Base-by-base conservation (phyloP, 139 green algal genomes). In the Tetraselmis chui region DNA sequence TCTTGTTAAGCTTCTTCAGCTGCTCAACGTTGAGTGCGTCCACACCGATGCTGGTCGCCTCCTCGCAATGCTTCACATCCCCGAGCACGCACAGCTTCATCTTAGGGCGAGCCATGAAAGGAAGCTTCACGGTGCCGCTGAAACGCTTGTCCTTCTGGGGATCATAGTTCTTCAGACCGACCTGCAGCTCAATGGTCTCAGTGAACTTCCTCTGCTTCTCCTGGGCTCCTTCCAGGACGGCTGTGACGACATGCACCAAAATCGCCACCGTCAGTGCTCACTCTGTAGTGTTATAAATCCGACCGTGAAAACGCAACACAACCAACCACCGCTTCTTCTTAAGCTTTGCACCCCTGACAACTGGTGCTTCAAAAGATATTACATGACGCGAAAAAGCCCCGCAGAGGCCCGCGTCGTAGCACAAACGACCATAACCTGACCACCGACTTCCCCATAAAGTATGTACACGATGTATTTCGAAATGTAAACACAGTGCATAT, bases 141-240 rank as follows among this genome's bases (percentile, higher is more conserved):
- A 99, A 99, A 92, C 97, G 97, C 96, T 99, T 99, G 89, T 99
- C 97, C 91, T 99, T 99, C 92, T 99, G 96, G n/a, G 97, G 95
- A 85, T 99, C 96, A 86, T 99, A 99, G 92, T 99, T 99, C 94
- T 99, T 99, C 31, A 99, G 91, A 82, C 97, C 97, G 81, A 99
- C 97, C 92, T 99, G 96, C 59, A 99, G 94, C 92, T 99, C 96
- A 31, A 99, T 91, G 23, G 96, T 99, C 94, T 99, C 96, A 74
- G 85, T 92, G 92, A 99, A 99, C 87, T 99, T 99, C 76, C 96
- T 89, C 78, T 92, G 89, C 94, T 99, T 99, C 86, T 92, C 85
- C 84, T 92, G 89, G 32, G 92, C 82, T 77, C 90, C 93, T 86
- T 94, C 88, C 77, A 97, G 82, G 76, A 98, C 84, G 77, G 81